Evolutionary conservation across 495 filamentous ascomycete genomes (phyloP), one percentile per base, ranked within the genome.

Genomic region (Aspergillus cristatus): DNA sequence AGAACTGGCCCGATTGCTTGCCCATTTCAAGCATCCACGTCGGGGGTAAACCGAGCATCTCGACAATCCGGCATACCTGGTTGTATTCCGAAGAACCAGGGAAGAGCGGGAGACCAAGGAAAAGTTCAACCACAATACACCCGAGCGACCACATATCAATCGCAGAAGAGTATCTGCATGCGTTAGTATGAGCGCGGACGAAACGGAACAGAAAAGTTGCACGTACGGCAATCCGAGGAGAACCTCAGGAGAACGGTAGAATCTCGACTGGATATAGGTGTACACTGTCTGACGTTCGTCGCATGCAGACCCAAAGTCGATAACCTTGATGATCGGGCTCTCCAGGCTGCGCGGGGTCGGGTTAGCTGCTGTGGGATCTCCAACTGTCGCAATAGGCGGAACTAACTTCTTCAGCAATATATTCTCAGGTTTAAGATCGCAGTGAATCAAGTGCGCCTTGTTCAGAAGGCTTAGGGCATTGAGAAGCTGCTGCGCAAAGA

Each of bases 101-200:
- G 66, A 99, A 99, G 3, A 99, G 60, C 18, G 93, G 93, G 18
- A 99, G 65, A 26, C 93, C 93, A 2, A 99, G 69, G 68, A 99
- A 99, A 3, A 99, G 74, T 57, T 99, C 93, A 18, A 99, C 93
- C 14, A 99, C 93, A 41, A 99, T 99, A 58, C 93, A 99, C 18
- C 93, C 93, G 31, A 99, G 67, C 7, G 93, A 99, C 93, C 93
- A 99, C 93, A 99, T 97, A 53, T 99, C 93, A 53, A 99, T 99
- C 13, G 93, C 91, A 22, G 93, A 96, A 6, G 91, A 96, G 53
- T 99, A 95, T n/a, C 77, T 81, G 42, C 15, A 28, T 7, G 16
- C 38, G 17, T 53, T 39, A 52, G 54, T 29, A 20, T 32, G 34
- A 51, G 44, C 14, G 7, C 1, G 8, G 28, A 17, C n/a, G 28